Evolutionary conservation across 2,329 filamentous ascomycete genomes (phyloP).

Genomic region (Phaeophleospora eucalypticola): DNA sequence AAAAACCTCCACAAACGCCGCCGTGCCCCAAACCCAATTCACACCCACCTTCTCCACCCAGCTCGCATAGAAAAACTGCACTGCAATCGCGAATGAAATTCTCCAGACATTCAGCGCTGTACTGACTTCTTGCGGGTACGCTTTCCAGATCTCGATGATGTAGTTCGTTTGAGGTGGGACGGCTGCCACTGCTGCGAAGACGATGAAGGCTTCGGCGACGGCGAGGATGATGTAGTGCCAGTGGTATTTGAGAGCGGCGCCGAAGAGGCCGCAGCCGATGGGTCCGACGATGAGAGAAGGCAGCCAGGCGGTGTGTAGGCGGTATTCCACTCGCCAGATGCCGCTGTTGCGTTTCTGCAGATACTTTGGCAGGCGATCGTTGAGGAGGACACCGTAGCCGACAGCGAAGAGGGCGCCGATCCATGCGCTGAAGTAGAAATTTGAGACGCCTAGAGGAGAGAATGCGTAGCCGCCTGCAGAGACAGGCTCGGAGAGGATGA

Average conservation of each 20-base stretch:
- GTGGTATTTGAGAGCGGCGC: slow-evolving; percentile 7
- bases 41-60: slow-evolving; percentile 6
- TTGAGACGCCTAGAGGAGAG: neutral
- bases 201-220: slow-evolving; percentile 3
- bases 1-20: slow-evolving; percentile 4
- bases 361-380: slow-evolving; percentile 2
- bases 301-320: slow-evolving; percentile 4
- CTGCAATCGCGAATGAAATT: slow-evolving; percentile 1
- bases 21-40: slow-evolving; percentile 6
- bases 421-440: slow-evolving; percentile 8
- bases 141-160: slow-evolving; percentile 7
- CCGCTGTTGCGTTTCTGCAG: slow-evolving; percentile 2
- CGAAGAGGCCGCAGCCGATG: slow-evolving; percentile 5
- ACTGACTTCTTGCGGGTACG: slow-evolving; percentile 1
- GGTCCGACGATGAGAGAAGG: slow-evolving; percentile 3
- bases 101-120: slow-evolving; percentile 6
- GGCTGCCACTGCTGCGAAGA: slow-evolving; percentile 3
- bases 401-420: slow-evolving; percentile 2
- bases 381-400: slow-evolving; percentile 3
- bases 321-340: slow-evolving; percentile 4
- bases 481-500: slow-evolving; percentile 1
- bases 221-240: slow-evolving; percentile 9
- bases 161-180: slow-evolving; percentile 6
- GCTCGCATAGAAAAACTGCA: slow-evolving; percentile 5
- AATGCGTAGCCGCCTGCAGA: slow-evolving; percentile 3